phyloP scores from a whole-genome alignment of 2,329 filamentous ascomycete species.

The Scytalidium lignicola region DNA sequence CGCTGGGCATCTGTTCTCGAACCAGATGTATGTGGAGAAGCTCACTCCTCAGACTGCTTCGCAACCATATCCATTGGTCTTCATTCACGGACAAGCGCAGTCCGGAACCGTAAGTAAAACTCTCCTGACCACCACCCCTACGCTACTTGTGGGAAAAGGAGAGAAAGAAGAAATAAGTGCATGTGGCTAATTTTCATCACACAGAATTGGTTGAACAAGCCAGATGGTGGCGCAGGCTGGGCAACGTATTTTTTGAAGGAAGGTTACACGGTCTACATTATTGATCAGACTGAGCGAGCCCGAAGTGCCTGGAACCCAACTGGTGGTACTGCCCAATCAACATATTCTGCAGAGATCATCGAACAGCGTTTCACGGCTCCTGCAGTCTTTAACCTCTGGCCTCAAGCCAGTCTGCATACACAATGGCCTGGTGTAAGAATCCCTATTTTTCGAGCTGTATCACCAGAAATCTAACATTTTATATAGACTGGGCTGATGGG shows the following conservation, averaged over 20 bases:
- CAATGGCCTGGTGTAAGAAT: conserved; percentile 33
- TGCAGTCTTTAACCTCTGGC: conserved; percentile 17
- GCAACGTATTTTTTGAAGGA: conserved; percentile 39
- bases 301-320: conserved; percentile 16
- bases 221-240: conserved; percentile 42
- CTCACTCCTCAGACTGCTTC: conserved; percentile 28
- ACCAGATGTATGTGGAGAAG: conserved; percentile 51
- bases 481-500: conserved; percentile 16
- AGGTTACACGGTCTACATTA: conserved; percentile 41
- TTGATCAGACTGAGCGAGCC: conserved; percentile 22
- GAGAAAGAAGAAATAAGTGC: no score
- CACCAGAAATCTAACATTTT: no score
- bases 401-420: conserved; percentile 32
- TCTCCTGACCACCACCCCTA: no score
- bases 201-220: conserved; percentile 41
- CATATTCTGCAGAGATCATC: conserved; percentile 14
- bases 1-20: conserved; percentile 9
- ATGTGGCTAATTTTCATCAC: background rate
- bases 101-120: conserved; percentile 19
- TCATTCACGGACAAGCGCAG: conserved; percentile 21
- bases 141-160: no score
- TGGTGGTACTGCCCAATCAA: conserved; percentile 6
- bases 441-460: no score
- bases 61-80: conserved; percentile 18
- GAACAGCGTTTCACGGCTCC: conserved; percentile 24